phyloP scores from a whole-genome alignment of 176 grass and related monocot species.

The Pontederia crassipes region DNA sequence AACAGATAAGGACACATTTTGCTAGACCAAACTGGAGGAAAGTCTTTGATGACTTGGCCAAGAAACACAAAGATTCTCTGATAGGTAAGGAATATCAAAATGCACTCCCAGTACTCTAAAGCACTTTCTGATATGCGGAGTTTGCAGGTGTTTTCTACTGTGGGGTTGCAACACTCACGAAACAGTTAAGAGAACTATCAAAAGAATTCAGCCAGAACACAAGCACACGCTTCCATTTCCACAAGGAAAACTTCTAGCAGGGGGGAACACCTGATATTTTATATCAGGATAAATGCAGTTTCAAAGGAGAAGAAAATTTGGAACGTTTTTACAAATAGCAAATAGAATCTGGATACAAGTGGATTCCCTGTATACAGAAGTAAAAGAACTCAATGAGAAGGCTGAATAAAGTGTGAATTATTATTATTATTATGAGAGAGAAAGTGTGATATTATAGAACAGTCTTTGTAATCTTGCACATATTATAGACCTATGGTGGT shows the following conservation, averaged over 20 bases:
- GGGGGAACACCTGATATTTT: not conserved
- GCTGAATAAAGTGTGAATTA: too few relatives aligned
- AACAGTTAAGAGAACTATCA: constrained; percentile 72
- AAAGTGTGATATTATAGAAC: too few relatives aligned
- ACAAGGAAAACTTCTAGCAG: constrained; percentile 94
- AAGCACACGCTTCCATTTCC: constrained; percentile 90
- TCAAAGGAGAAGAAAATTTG: too few relatives aligned
- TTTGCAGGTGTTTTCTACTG: constrained; percentile 94
- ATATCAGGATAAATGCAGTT: too few relatives aligned
- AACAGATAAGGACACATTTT: constrained; percentile 92
- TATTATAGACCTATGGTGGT: too few relatives aligned
- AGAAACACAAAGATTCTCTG: constrained; percentile 60
- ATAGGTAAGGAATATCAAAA: constrained; percentile 45
- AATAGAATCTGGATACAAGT: too few relatives aligned
- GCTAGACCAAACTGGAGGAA: constrained; percentile 99
- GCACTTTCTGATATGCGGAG: constrained; percentile 26
- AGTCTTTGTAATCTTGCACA: too few relatives aligned
- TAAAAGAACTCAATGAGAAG: too few relatives aligned
- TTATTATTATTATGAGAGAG: too few relatives aligned
- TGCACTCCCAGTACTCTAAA: not conserved
- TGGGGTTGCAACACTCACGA: constrained; percentile 65
- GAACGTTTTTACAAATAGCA: too few relatives aligned
- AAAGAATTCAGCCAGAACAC: constrained; percentile 90
- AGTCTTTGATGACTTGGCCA: constrained; percentile 81
- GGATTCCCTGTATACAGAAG: too few relatives aligned